These are phyloP conservation scores for Curvularia sp. DNA, from an alignment of 2,329 filamentous ascomycete genomes.

Conservation along the genomic window DNA sequence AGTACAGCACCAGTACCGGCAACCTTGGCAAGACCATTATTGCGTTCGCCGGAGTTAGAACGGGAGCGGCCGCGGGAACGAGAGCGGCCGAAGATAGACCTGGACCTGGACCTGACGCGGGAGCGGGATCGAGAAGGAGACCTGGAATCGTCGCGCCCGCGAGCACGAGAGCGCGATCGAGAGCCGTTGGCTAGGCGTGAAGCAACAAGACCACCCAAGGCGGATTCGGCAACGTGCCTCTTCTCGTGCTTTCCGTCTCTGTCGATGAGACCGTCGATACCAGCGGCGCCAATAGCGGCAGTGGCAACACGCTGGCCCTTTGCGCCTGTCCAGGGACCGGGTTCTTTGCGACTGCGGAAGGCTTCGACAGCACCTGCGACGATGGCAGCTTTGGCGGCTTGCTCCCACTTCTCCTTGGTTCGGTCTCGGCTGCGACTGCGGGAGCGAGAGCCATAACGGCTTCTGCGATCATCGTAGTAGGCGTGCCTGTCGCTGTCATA, in stretches of 20 bases:
- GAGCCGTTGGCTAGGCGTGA: conserved; percentile 84
- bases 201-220: conserved; percentile 84
- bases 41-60: conserved; percentile 55
- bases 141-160: conserved; percentile 51
- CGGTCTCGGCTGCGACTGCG: conserved; percentile 57
- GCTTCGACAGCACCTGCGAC: conserved; percentile 91
- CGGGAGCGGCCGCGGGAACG: conserved; percentile 55
- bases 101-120: conserved; percentile 62
- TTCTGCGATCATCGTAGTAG: conserved; percentile 41
- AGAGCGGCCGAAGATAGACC: conserved; percentile 50
- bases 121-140: conserved; percentile 67
- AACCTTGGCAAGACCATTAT: conserved; percentile 55
- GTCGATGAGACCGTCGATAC: conserved; percentile 78
- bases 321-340: conserved; percentile 86
- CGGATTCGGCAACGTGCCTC: conserved; percentile 82
- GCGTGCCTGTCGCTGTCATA: conserved; percentile 52
- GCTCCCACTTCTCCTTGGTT: conserved; percentile 62
- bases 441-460: conserved; percentile 62
- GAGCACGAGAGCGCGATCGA: conserved; percentile 65
- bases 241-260: conserved; percentile 75
- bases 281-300: conserved; percentile 82
- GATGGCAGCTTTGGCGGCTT: conserved; percentile 89
- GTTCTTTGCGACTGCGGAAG: conserved; percentile 86
- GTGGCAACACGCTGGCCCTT: conserved; percentile 93
- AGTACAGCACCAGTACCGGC: conserved; percentile 58